Base-by-base conservation (phyloP, 2,329 filamentous ascomycete genomes). In the Talaromyces pinophilus region DNA sequence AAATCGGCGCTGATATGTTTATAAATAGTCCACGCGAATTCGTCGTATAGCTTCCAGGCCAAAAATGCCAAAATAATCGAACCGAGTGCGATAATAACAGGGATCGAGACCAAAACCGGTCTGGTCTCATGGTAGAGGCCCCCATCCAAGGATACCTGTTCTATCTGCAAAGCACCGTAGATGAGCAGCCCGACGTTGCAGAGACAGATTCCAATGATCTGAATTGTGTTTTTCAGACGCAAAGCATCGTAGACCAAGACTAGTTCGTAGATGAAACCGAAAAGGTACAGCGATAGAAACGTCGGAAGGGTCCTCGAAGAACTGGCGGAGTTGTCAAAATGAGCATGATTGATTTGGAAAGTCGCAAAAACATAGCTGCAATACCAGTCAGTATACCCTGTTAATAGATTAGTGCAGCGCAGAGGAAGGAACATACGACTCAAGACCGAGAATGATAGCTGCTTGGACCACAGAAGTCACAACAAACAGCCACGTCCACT, bases 21-120 rank as follows among this genome's bases (percentile, higher is more conserved):
- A 81, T 99, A 93, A 75, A 99, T 99, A 66, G 95, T 95, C 95
- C 95, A 99, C 11, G 95, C 94, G 79, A 99, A 99, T 78, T 97
- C 94, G 75, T 97, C 93, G 77, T 99, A 98, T 38, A 99, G 85
- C 82, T 97, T 97, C 91, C 93, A 98, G 1, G 94, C 89, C 62
- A 93, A 83, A 69, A 92, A 90, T 15, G 84, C 84, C 84, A 98
- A 89, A 63, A 88, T 74, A 5, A 93, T 70, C 2, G 91, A 94
- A 35, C 87, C 87, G 35, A 96, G 79, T 0, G 87, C 92, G 70
- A 98, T 90, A 66, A 99, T 87, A 72, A 87, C 88, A 0, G 95
- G 95, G 64, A 96, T 92, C 11, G 94, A 90, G 69, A 97, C 86
- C 40, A 99, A 84, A 72, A 91, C 93, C 0, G 92, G 90, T 72